phyloP scores from a whole-genome alignment of 805 yeast genomes.

The Kuraishia ogatae region DNA sequence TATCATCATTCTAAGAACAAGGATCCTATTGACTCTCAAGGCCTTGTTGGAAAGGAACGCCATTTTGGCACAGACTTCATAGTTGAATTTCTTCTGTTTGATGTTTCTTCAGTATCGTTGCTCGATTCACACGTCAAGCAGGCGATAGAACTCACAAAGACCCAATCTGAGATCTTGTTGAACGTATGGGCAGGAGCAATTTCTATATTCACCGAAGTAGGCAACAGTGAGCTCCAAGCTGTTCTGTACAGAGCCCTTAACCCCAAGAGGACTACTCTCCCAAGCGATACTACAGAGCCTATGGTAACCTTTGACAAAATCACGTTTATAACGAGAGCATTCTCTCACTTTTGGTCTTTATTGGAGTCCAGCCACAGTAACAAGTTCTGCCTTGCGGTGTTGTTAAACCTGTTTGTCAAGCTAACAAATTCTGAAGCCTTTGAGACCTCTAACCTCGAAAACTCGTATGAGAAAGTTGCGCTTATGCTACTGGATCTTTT shows the following conservation, averaged over 20 bases:
- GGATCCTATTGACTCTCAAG: not conserved
- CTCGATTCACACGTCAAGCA: constrained; percentile 23
- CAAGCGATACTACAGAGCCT: constrained; percentile 4
- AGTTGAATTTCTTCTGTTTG: constrained; percentile 33
- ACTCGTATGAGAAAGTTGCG: not conserved
- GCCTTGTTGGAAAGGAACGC: not conserved
- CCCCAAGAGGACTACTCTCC: constrained; percentile 10
- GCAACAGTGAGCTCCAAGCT: constrained; percentile 7
- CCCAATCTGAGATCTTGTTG: constrained; percentile 21
- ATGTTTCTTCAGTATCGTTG: constrained; percentile 25
- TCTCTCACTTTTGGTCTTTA: not conserved
- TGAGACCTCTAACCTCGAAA: constrained; percentile 1
- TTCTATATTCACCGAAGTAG: constrained; percentile 19
- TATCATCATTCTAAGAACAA: constrained; percentile 17
- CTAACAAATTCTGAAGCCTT: constrained; percentile 8
- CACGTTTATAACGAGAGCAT: not conserved
- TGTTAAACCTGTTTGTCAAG: constrained; percentile 8
- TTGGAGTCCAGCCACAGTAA: constrained; percentile 1
- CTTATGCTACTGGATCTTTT: not conserved
- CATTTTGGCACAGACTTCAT: constrained; percentile 19
- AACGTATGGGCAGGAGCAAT: constrained; percentile 32
- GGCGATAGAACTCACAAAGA: constrained; percentile 18
- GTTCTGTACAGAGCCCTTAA: constrained; percentile 9
- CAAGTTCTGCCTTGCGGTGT: constrained; percentile 5
- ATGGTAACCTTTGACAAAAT: not conserved